Evolutionary conservation across 2,329 filamentous ascomycete genomes (phyloP).

Genomic region (Chrysosporium keratinophilum): DNA sequence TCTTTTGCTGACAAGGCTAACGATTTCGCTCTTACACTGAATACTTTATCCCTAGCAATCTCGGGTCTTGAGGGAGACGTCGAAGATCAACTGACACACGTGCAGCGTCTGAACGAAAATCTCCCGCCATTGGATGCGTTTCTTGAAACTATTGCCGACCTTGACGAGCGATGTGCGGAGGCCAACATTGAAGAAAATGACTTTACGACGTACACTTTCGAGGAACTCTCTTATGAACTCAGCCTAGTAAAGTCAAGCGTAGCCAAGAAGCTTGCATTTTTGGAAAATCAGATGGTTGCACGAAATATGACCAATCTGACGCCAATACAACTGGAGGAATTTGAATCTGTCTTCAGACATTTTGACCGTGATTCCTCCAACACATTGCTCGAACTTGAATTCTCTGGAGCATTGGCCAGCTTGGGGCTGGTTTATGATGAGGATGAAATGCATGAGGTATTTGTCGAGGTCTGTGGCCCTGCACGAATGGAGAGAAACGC

Average conservation of each 20-base stretch:
- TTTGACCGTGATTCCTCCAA: slow-evolving; percentile 93
- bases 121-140: slow-evolving; percentile 84
- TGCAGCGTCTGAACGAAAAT: slow-evolving; percentile 72
- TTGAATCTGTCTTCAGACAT: slow-evolving; percentile 95
- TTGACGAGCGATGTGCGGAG: slow-evolving; percentile 83
- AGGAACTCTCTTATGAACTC: slow-evolving; percentile 89
- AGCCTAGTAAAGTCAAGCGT: slow-evolving; percentile 84
- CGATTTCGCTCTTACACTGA: slow-evolving; percentile 88
- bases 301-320: slow-evolving; percentile 98
- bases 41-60: slow-evolving; percentile 87
- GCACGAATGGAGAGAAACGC: slow-evolving; percentile 47
- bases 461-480: slow-evolving; percentile 66
- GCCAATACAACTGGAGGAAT: slow-evolving; percentile 95
- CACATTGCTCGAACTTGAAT: slow-evolving; percentile 82
- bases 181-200: slow-evolving; percentile 99
- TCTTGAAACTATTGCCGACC: slow-evolving; percentile 70
- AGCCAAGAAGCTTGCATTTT: slow-evolving; percentile 88
- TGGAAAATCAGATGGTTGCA: slow-evolving; percentile 97
- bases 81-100: slow-evolving; percentile 85
- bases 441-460: slow-evolving; percentile 95
- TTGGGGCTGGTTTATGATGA: slow-evolving; percentile 93
- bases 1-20: slow-evolving; percentile 98
- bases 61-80: slow-evolving; percentile 96
- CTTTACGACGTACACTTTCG: slow-evolving; percentile 98
- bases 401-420: slow-evolving; percentile 89